Evolutionary conservation across 257 asterid genomes (phyloP).

Genomic region (Jacaranda copaia): DNA sequence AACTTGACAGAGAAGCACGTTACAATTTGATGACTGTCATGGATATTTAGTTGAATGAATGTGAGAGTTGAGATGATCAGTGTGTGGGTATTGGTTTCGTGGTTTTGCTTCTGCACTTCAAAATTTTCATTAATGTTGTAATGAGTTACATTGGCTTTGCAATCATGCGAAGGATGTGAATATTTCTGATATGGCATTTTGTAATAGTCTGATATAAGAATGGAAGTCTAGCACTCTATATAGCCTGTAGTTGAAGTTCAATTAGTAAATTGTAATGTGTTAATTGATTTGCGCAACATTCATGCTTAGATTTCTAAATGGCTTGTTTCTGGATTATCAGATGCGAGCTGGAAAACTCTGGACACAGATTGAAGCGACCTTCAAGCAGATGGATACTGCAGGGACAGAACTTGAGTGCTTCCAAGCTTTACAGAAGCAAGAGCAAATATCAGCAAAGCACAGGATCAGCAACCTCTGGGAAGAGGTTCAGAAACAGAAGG

Average conservation of each 20-base stretch:
- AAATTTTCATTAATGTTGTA: neutral
- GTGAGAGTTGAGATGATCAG: neutral
- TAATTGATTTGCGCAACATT: neutral
- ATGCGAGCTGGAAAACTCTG: slow-evolving; percentile 79
- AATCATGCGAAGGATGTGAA: neutral
- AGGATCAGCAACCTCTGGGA: slow-evolving; percentile 91
- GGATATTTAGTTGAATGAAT: neutral
- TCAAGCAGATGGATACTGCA: slow-evolving; percentile 87
- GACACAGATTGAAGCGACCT: slow-evolving; percentile 77
- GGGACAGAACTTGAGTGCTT: slow-evolving; percentile 93
- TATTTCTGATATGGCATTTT: slow-evolving; percentile 1
- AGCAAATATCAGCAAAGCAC: slow-evolving; percentile 72
- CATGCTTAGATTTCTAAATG: slow-evolving; percentile 23
- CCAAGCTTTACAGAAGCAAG: slow-evolving; percentile 84
- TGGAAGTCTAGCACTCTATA: neutral
- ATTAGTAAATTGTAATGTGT: neutral
- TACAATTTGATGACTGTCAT: neutral
- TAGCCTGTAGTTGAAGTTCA: neutral
- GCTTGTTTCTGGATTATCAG: slow-evolving; percentile 43
- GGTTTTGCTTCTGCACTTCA: neutral
- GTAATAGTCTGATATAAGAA: neutral
- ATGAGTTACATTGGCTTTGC: neutral
- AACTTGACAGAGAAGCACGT: neutral
- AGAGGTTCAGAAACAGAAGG: slow-evolving; percentile 98
- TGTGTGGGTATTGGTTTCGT: neutral